Conservation (phyloP, 1,284 basidiomycete genomes). For the Peniophora sp. region DNA sequence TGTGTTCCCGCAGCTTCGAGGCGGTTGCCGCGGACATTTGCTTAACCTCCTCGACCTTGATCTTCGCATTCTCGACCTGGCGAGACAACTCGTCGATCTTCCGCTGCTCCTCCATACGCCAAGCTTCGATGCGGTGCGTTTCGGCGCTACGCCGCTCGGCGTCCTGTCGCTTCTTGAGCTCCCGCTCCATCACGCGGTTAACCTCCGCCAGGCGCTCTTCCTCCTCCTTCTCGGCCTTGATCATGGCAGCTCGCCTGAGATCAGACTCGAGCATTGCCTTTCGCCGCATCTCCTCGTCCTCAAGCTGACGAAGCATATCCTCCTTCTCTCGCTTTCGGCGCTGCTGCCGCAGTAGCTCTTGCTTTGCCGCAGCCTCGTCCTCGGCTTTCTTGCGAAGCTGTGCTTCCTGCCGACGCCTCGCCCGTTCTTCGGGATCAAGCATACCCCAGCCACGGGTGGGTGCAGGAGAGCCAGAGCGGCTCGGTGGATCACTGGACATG, state of each 20-base stretch:
- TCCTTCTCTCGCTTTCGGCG: conserved; percentile 39
- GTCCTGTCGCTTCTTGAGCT: conserved; percentile 39
- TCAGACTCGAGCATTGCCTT: conserved; percentile 40
- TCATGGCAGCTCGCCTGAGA: conserved; percentile 36
- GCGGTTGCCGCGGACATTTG: conserved; percentile 28
- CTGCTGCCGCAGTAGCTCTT: conserved; percentile 44
- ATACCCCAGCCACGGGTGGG: conserved; percentile 1
- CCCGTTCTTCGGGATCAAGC: conserved; percentile 36
- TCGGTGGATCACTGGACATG: neutral
- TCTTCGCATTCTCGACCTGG: conserved; percentile 35
- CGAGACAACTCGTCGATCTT: conserved; percentile 37
- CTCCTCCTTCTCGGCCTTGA: conserved; percentile 36
- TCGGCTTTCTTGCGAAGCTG: conserved; percentile 20
- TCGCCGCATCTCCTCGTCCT: conserved; percentile 42
- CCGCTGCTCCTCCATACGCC: conserved; percentile 44
- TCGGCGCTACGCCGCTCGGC: conserved; percentile 45
- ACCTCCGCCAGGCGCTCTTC: conserved; percentile 47
- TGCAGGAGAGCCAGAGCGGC: conserved; percentile 5
- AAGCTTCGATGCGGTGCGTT: conserved; percentile 44
- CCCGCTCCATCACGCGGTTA: conserved; percentile 32
- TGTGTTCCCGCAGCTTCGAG: conserved; percentile 35
- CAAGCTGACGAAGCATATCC: conserved; percentile 33
- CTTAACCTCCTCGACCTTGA: conserved; percentile 30
- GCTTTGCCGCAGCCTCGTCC: conserved; percentile 35
- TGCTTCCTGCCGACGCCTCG: conserved; percentile 21